Evolutionary conservation across 2,329 filamentous ascomycete genomes (phyloP).

Genomic region (Phoma herbarum): DNA sequence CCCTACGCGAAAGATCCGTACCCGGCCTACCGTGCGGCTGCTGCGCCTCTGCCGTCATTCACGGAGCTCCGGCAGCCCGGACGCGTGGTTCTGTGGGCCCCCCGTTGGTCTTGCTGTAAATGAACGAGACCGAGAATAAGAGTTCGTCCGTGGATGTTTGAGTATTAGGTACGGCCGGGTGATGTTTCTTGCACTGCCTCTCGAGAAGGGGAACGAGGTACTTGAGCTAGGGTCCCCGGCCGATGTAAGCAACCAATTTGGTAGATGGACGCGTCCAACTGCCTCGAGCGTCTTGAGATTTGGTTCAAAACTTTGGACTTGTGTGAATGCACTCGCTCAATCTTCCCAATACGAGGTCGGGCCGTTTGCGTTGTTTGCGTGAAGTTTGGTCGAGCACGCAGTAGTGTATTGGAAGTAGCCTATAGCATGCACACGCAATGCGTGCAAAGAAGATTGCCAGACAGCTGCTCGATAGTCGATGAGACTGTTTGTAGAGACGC

Average conservation of each 20-base stretch:
- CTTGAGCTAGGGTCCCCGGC: neutral
- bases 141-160: conserved; percentile 1
- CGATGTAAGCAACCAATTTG: neutral
- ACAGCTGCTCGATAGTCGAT: neutral
- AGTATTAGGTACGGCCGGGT: neutral
- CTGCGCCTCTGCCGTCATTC: conserved; percentile 1
- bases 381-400: neutral
- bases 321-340: neutral
- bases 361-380: neutral
- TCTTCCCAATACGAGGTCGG: neutral
- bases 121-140: neutral
- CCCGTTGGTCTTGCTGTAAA: neutral
- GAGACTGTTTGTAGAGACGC: neutral
- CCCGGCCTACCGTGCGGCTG: neutral
- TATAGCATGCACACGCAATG: neutral
- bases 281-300: neutral
- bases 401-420: neutral
- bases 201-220: neutral
- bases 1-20: neutral
- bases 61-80: neutral
- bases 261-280: neutral
- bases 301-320: neutral
- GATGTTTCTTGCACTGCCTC: neutral
- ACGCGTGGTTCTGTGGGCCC: neutral
- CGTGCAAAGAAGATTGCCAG: neutral